These are phyloP conservation scores for Scedosporium minutisporum DNA, from an alignment of 2,329 filamentous ascomycete species.

Conservation along the genomic window DNA sequence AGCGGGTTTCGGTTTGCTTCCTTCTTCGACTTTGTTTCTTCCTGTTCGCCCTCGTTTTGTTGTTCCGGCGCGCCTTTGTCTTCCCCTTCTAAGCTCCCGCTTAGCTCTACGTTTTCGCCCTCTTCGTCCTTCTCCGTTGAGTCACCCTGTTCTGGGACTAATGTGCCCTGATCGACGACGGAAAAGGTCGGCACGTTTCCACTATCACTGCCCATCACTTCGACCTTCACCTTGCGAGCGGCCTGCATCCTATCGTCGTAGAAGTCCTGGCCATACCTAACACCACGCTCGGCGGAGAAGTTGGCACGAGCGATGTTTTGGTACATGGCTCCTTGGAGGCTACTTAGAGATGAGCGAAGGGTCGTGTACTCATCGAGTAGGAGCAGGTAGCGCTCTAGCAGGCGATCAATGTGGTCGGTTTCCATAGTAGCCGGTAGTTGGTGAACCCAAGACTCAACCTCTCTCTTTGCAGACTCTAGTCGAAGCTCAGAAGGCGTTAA, in stretches of 20 bases:
- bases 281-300: conserved; percentile 54
- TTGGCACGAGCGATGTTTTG: conserved; percentile 63
- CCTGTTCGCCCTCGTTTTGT: conserved; percentile 9
- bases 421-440: not conserved
- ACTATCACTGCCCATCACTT: conserved; percentile 1
- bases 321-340: conserved; percentile 45
- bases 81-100: conserved; percentile 6
- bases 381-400: conserved; percentile 56
- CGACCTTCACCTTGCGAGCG: conserved; percentile 21
- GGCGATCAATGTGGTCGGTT: conserved; percentile 42
- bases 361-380: conserved; percentile 58
- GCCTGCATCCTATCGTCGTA: conserved; percentile 70
- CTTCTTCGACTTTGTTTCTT: conserved; percentile 11
- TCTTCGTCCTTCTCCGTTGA: conserved; percentile 6
- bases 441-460: not conserved
- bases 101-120: conserved; percentile 8
- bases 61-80: not conserved
- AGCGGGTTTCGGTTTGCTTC: conserved; percentile 39
- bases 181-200: conserved; percentile 5
- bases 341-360: conserved; percentile 44
- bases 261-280: conserved; percentile 58
- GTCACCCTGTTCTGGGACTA: not conserved
- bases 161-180: not conserved
- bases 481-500: too few relatives aligned
- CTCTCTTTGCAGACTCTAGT: too few relatives aligned